These are phyloP conservation scores for Penicillium macrosclerotiorum DNA, from an alignment of 495 filamentous ascomycete genomes.

Conservation along the genomic window DNA sequence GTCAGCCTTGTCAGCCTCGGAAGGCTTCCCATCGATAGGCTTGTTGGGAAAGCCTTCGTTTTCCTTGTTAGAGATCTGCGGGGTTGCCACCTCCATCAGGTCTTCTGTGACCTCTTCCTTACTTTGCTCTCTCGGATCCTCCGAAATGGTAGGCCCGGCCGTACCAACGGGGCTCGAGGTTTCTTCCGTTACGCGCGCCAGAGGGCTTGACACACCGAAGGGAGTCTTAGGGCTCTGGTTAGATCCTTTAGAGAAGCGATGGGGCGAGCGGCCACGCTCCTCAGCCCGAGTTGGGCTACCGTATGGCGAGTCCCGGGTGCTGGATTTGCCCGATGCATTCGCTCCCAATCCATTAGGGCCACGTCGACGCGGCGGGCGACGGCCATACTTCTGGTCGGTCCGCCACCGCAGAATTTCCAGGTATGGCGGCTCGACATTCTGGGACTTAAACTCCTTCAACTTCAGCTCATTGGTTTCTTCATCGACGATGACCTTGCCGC, in stretches of 20 bases:
- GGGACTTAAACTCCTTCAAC: conserved; percentile 82
- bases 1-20: conserved; percentile 31
- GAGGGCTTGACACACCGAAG: conserved; percentile 52
- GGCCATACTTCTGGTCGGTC: conserved; percentile 89
- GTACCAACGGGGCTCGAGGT: conserved; percentile 34
- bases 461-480: conserved; percentile 92
- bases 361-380: conserved; percentile 47
- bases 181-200: conserved; percentile 54
- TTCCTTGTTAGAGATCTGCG: conserved; percentile 38
- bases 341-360: conserved; percentile 40
- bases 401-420: conserved; percentile 93
- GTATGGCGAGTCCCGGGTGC: conserved; percentile 48
- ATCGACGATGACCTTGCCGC: conserved; percentile 83
- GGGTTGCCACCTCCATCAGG: conserved; percentile 47
- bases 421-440: conserved; percentile 88
- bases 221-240: conserved; percentile 49
- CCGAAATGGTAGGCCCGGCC: conserved; percentile 34
- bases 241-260: conserved; percentile 48
- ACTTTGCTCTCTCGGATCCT: conserved; percentile 31
- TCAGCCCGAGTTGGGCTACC: conserved; percentile 50
- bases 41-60: conserved; percentile 32
- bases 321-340: conserved; percentile 37
- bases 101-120: conserved; percentile 35
- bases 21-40: conserved; percentile 10
- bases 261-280: conserved; percentile 54